These are phyloP conservation scores for Candida qinlingensis DNA, from an alignment of 805 yeast genomes.

Conservation along the genomic window DNA sequence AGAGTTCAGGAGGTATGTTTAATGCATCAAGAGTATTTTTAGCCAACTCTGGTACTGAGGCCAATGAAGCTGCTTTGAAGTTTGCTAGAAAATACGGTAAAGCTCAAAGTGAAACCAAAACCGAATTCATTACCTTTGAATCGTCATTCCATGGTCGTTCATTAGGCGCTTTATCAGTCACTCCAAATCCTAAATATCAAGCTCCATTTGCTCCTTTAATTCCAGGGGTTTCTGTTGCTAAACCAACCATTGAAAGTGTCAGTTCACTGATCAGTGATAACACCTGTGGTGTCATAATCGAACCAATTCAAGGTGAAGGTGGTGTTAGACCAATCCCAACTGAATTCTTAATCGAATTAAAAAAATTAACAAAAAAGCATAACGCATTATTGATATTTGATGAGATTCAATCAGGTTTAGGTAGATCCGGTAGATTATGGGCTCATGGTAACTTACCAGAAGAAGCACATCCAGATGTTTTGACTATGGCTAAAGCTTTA, in stretches of 20 bases:
- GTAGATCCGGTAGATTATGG: conserved; percentile 91
- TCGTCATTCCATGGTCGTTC: conserved; percentile 94
- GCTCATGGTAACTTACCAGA: conserved; percentile 74
- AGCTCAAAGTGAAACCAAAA: conserved; percentile 45
- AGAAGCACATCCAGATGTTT: conserved; percentile 89
- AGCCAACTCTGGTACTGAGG: conserved; percentile 72
- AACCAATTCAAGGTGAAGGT: conserved; percentile 98
- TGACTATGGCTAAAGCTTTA: conserved; percentile 92
- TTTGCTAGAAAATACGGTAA: conserved; percentile 81
- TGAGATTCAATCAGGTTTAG: conserved; percentile 96
- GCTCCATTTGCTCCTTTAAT: conserved; percentile 84
- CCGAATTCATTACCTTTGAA: conserved; percentile 80
- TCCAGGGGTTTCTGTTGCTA: conserved; percentile 79
- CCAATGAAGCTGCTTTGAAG: conserved; percentile 75
- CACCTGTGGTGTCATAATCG: conserved; percentile 85
- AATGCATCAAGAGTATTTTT: conserved; percentile 72
- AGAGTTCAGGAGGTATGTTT: conserved; percentile 69
- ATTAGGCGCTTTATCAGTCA: conserved; percentile 87
- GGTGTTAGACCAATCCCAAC: conserved; percentile 69
- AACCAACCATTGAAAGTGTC: conserved; percentile 56
- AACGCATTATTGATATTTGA: conserved; percentile 82
- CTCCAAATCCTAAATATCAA: conserved; percentile 91
- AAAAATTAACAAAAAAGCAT: conserved; percentile 58
- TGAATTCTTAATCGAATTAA: conserved; percentile 62
- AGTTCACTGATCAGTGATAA: conserved; percentile 36